A percentile compares a stretch with the other conserved stretches of the same genome.
Conservation (phyloP, 2,329 filamentous ascomycete genomes). For the Dissoconium aciculare region DNA sequence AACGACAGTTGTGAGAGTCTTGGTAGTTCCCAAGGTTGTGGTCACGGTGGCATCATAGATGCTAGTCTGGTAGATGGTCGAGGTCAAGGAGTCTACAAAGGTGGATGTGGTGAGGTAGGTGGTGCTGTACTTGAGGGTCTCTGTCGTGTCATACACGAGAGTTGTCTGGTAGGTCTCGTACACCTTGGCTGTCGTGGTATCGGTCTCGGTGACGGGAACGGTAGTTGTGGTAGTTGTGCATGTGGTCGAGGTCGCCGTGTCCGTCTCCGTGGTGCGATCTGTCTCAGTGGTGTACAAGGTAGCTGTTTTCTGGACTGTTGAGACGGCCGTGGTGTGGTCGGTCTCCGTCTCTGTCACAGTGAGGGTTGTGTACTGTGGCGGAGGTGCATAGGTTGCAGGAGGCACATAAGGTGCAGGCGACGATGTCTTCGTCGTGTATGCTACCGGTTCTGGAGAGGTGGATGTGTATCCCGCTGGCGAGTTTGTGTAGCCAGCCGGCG, state of each 20-base stretch:
- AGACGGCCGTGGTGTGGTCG: too few relatives aligned
- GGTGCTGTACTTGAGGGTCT: neutral
- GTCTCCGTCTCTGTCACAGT: neutral
- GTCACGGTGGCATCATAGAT: too few relatives aligned
- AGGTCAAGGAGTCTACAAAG: too few relatives aligned
- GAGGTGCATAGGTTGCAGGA: too few relatives aligned
- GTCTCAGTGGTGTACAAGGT: constrained; percentile 1
- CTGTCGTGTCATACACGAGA: neutral
- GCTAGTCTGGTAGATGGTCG: too few relatives aligned
- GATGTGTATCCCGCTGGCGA: too few relatives aligned
- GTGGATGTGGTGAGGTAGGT: neutral
- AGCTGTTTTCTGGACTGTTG: neutral
- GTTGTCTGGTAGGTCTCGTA: neutral
- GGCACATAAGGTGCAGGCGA: too few relatives aligned
- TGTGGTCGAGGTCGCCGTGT: constrained; percentile 10
- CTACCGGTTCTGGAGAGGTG: too few relatives aligned
- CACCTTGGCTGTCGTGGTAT: neutral
- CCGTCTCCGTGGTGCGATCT: constrained; percentile 6
- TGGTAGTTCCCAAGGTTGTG: neutral
- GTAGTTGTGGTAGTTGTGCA: neutral
- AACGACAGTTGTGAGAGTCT: neutral
- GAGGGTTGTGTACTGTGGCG: too few relatives aligned
- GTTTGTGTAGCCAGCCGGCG: too few relatives aligned
- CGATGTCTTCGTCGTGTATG: too few relatives aligned
- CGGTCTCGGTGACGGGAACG: neutral